These are phyloP conservation scores for Bullera alba DNA, from an alignment of 768 basidiomycete genomes.

Conservation along the genomic window DNA sequence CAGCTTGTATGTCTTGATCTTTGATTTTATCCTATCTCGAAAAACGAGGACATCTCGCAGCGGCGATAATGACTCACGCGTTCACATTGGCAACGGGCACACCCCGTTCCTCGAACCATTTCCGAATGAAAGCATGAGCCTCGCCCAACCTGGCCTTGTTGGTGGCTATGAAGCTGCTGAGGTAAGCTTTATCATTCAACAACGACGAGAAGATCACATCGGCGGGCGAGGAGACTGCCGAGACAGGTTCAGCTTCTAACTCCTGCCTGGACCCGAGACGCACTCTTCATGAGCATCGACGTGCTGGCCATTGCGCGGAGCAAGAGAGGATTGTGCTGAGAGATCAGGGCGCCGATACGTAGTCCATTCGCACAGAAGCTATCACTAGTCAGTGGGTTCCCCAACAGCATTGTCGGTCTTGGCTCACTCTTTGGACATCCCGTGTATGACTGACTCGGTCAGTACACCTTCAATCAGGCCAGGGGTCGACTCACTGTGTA, in stretches of 20 bases:
- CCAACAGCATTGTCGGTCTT: too few relatives aligned
- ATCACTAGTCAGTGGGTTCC: too few relatives aligned
- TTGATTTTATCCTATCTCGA: background rate
- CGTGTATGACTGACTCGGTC: too few relatives aligned
- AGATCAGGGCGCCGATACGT: too few relatives aligned
- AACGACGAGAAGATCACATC: conserved; percentile 33
- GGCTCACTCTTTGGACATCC: too few relatives aligned
- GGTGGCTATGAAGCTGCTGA: conserved; percentile 23
- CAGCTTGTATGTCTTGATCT: too few relatives aligned
- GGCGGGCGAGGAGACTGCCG: conserved; percentile 31
- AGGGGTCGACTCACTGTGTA: too few relatives aligned
- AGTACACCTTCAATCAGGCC: too few relatives aligned
- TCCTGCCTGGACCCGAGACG: background rate
- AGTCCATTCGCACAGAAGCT: too few relatives aligned
- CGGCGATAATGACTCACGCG: conserved; percentile 22
- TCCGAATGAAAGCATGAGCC: conserved; percentile 30
- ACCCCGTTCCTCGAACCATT: conserved; percentile 36
- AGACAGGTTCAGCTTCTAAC: background rate
- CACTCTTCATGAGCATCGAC: conserved; percentile 44
- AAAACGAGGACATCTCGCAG: background rate
- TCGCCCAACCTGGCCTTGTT: conserved; percentile 25
- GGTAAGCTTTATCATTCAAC: conserved; percentile 11
- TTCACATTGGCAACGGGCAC: conserved; percentile 34
- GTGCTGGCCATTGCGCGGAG: conserved; percentile 40
- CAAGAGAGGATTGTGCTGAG: too few relatives aligned